Base-by-base conservation (phyloP, 306 rosid genomes). In the Quercus agrifolia region DNA sequence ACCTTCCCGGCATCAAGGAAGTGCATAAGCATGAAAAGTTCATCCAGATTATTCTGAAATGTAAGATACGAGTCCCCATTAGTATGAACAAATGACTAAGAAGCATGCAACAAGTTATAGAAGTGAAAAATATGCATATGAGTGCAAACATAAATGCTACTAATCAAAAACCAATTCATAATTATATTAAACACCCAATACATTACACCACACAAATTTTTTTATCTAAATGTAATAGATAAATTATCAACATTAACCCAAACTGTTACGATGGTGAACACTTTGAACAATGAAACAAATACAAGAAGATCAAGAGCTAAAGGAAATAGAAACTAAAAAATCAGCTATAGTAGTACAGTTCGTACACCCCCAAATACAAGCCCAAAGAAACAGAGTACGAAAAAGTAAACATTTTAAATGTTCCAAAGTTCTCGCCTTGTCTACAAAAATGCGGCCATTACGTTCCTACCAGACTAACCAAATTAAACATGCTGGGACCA, bases 1-100 rank as follows among this genome's bases (percentile, higher is more conserved):
- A 95, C 99, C 99, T 96, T 96, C 76, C 98, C 99, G 46, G 97
- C 96, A 74, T 93, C 99, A 80, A 96, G 99, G 86, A 96, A 96
- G 87, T 96, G 99, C 99, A 96, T 96, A 72, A 96, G 96, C 99
- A 96, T 93, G 81, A 96, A 96, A 73, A 96, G 97, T 80, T 96
- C 99, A 31, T 96, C 99, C 80, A 96, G 86, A 80, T 96, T 96
- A 85, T 96, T 96, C 99, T 96, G 99, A 79, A 91, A 76, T 61
- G 77, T 76, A 83, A 59, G 64, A 81, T 49, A 87, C 13, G 79
- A 67, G 66, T 64, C 76, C 21, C 69, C 72, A 88, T 68, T 59
- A 67, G 54, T 76, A 74, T 80, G 64, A 70, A 80, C 71, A 82
- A 31, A 84, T 62, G 66, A 83, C 58, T 54, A 55, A 59, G 67